A percentile compares a stretch with the other conserved stretches of the same genome.
Conservation (phyloP, 345 rosid genomes). For the Noccaea caerulescens region DNA sequence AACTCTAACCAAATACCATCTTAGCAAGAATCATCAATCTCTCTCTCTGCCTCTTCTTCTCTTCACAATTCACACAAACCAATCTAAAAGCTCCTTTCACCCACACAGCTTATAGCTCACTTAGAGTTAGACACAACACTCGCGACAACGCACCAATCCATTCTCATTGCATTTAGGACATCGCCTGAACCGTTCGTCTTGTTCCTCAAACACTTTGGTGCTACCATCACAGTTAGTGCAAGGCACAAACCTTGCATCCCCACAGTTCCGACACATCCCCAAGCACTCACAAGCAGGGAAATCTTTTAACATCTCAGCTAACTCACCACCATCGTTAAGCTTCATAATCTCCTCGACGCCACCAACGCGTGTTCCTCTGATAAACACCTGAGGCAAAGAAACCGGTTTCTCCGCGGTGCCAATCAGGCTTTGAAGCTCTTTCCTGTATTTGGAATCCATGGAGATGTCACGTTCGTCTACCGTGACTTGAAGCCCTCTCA, state of each 20-base stretch:
- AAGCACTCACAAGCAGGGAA: slow-evolving; percentile 51
- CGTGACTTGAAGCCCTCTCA: slow-evolving; percentile 63
- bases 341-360: slow-evolving; percentile 79
- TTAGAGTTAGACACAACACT: slow-evolving; percentile 50
- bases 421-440: slow-evolving; percentile 57
- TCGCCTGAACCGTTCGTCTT: slow-evolving; percentile 53
- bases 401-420: slow-evolving; percentile 43
- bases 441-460: slow-evolving; percentile 74
- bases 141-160: slow-evolving; percentile 74
- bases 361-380: slow-evolving; percentile 65
- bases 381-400: slow-evolving; percentile 73
- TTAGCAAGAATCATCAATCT: slow-evolving; percentile 22
- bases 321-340: slow-evolving; percentile 70
- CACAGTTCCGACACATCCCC: slow-evolving; percentile 64
- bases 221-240: slow-evolving; percentile 79
- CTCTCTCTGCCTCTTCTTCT: slow-evolving; percentile 26
- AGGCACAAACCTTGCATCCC: slow-evolving; percentile 77
- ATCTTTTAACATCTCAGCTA: slow-evolving; percentile 62
- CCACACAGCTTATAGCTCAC: slow-evolving; percentile 22
- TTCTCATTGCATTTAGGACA: slow-evolving; percentile 87
- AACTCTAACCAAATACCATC: slow-evolving; percentile 30
- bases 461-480: slow-evolving; percentile 87
- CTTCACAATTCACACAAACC: slow-evolving; percentile 23
- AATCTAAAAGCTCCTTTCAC: slow-evolving; percentile 15
- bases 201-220: slow-evolving; percentile 67